Percentiles rank a stretch among this genome's conserved stretches.
Conservation (phyloP, 2,329 filamentous ascomycete species). For the Fusarium devonianum region DNA sequence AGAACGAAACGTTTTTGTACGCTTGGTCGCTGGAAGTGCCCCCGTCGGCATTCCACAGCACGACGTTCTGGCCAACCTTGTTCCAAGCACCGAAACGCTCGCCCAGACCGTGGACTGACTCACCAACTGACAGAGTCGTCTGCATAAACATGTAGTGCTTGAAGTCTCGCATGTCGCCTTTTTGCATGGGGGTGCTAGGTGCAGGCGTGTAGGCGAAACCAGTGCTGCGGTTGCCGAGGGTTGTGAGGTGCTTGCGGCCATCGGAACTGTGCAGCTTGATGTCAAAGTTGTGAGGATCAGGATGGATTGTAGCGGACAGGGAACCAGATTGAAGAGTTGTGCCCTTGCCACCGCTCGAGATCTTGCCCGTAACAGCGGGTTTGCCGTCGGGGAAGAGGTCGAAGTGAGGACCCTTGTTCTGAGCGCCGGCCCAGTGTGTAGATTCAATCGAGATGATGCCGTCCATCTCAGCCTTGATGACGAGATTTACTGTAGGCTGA, state of each 20-base stretch:
- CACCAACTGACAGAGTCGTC: constrained; percentile 63
- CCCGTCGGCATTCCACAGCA: constrained; percentile 69
- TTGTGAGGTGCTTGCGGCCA: constrained; percentile 48
- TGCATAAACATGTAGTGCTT: constrained; percentile 65
- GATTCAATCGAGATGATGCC: constrained; percentile 51
- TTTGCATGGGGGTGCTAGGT: constrained; percentile 46
- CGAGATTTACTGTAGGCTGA: constrained; percentile 57
- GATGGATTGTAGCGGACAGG: constrained; percentile 47
- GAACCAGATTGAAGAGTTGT: constrained; percentile 48
- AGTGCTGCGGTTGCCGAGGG: constrained; percentile 49
- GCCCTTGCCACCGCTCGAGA: constrained; percentile 44
- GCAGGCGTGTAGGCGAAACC: constrained; percentile 49
- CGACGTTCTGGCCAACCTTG: constrained; percentile 75
- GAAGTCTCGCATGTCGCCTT: constrained; percentile 51
- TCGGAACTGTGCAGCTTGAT: constrained; percentile 50
- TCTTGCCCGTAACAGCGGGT: constrained; percentile 41
- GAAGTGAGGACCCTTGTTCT: constrained; percentile 49
- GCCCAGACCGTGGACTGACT: constrained; percentile 76
- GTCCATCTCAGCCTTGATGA: constrained; percentile 49
- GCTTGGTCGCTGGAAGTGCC: constrained; percentile 74
- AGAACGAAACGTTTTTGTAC: constrained; percentile 77
- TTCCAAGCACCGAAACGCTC: constrained; percentile 80
- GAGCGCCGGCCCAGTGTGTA: constrained; percentile 50
- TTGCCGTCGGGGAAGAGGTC: constrained; percentile 49
- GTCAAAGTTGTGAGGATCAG: constrained; percentile 48